Conservation (phyloP, 163 green algal genomes). For the Coccomyxa subellipsoidea region DNA sequence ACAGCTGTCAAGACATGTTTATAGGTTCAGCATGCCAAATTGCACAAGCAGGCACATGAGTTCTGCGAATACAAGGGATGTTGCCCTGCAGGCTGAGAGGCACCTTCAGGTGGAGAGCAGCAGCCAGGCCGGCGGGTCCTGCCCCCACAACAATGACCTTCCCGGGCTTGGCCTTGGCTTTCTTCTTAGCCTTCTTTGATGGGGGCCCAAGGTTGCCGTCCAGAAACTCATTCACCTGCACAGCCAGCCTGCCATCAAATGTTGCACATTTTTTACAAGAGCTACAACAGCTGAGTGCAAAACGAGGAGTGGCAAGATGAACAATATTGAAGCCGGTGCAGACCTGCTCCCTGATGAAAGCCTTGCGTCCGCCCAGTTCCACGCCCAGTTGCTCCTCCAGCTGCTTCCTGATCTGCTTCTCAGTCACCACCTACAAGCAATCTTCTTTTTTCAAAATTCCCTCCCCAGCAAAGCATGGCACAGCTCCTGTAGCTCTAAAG, state of each 20-base stretch:
- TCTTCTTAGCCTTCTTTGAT: constrained; percentile 1
- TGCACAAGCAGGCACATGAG: no score
- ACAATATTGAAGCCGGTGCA: no score
- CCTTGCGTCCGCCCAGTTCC: constrained; percentile 43
- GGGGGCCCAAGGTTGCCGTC: constrained; percentile 10
- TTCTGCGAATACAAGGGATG: no score
- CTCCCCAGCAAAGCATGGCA: no score
- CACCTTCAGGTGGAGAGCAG: constrained; percentile 54
- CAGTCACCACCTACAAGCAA: constrained; percentile 35
- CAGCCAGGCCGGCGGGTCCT: constrained; percentile 29
- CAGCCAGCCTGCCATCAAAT: no score
- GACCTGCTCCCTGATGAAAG: constrained; percentile 42
- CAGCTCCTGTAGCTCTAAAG: no score
- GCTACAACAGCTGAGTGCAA: no score
- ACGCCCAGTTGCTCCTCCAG: constrained; percentile 41
- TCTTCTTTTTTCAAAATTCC: neutral
- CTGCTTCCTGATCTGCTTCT: constrained; percentile 58
- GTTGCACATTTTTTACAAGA: no score
- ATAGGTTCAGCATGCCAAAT: neutral
- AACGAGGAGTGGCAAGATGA: no score
- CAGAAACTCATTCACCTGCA: constrained; percentile 46
- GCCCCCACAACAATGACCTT: constrained; percentile 80
- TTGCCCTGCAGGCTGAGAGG: no score
- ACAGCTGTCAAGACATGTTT: neutral
- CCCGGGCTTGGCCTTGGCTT: constrained; percentile 49